Evolutionary conservation across 2,329 filamentous ascomycete species (phyloP).

Genomic region (Ascochyta pisi): DNA sequence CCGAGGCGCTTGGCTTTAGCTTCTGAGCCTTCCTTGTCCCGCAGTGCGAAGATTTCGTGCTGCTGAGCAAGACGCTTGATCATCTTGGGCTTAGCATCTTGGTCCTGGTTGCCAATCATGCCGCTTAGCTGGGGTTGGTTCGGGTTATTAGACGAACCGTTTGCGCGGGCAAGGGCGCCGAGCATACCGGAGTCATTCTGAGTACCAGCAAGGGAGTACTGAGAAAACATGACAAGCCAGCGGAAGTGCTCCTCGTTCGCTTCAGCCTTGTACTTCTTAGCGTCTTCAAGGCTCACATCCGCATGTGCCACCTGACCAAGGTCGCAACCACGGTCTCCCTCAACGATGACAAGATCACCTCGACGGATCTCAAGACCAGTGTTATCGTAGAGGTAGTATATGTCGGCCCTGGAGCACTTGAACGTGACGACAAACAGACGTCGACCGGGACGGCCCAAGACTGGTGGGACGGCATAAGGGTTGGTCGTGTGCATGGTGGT

Average conservation of each 20-base stretch:
- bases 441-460: slow-evolving; percentile 40
- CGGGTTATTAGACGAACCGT: slow-evolving; percentile 38
- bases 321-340: slow-evolving; percentile 95
- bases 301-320: slow-evolving; percentile 90
- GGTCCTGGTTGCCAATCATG: slow-evolving; percentile 45
- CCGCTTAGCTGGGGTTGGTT: slow-evolving; percentile 63
- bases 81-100: slow-evolving; percentile 89
- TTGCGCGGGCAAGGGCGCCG: slow-evolving; percentile 45
- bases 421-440: slow-evolving; percentile 87
- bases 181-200: slow-evolving; percentile 60
- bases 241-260: slow-evolving; percentile 96
- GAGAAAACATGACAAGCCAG: slow-evolving; percentile 98
- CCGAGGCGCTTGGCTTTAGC: slow-evolving; percentile 97
- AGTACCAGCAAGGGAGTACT: slow-evolving; percentile 52
- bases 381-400: slow-evolving; percentile 96
- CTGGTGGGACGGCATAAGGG: slow-evolving; percentile 44
- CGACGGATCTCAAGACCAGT: slow-evolving; percentile 89
- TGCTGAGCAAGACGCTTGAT: slow-evolving; percentile 93
- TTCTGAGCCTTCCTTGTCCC: slow-evolving; percentile 96
- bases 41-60: slow-evolving; percentile 86
- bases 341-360: slow-evolving; percentile 94
- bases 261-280: slow-evolving; percentile 87
- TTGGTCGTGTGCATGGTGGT: slow-evolving; percentile 34
- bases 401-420: slow-evolving; percentile 93
- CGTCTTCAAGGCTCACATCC: slow-evolving; percentile 85